These are phyloP conservation scores for Plasmodium chabaudi DNA, from an alignment of 169 alveolate genomes.

Conservation along the genomic window DNA sequence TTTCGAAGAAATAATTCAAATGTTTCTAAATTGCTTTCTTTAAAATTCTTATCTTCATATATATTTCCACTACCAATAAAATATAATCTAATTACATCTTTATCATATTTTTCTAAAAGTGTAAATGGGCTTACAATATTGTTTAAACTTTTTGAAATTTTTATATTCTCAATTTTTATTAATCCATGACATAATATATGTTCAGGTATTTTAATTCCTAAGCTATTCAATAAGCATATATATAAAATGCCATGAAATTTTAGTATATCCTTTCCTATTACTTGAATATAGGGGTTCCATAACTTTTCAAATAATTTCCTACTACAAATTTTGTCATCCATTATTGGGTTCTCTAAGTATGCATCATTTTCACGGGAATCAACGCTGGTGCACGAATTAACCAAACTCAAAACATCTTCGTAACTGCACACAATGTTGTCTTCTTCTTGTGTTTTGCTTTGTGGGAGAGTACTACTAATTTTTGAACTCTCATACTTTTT, in stretches of 20 bases:
- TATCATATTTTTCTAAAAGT: conserved; percentile 20
- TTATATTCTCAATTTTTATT: conserved; percentile 85
- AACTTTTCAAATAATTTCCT: conserved; percentile 2
- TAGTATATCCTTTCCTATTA: conserved; percentile 93
- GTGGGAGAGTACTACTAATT: neutral
- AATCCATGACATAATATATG: conserved; percentile 91
- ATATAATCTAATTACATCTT: conserved; percentile 45
- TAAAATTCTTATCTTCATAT: conserved; percentile 64
- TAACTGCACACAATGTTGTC: conserved; percentile 12
- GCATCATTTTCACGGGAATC: neutral
- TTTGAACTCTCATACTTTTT: neutral
- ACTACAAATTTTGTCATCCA: neutral
- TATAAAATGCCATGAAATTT: conserved; percentile 91
- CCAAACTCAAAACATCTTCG: conserved; percentile 34
- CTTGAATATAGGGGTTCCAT: conserved; percentile 81
- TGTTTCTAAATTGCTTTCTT: conserved; percentile 21
- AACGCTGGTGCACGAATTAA: too few species aligned
- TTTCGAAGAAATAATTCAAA: conserved; percentile 49
- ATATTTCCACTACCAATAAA: conserved; percentile 54
- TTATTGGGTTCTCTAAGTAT: too few species aligned
- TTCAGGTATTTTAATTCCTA: conserved; percentile 82
- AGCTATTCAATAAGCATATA: conserved; percentile 88
- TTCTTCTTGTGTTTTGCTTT: neutral
- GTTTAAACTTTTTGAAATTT: conserved; percentile 94
- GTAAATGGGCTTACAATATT: conserved; percentile 77